A percentile compares a stretch with the other conserved stretches of the same genome.
These are phyloP conservation scores for Penicillium odoratum DNA, from an alignment of 495 filamentous ascomycete genomes.

Conservation along the genomic window DNA sequence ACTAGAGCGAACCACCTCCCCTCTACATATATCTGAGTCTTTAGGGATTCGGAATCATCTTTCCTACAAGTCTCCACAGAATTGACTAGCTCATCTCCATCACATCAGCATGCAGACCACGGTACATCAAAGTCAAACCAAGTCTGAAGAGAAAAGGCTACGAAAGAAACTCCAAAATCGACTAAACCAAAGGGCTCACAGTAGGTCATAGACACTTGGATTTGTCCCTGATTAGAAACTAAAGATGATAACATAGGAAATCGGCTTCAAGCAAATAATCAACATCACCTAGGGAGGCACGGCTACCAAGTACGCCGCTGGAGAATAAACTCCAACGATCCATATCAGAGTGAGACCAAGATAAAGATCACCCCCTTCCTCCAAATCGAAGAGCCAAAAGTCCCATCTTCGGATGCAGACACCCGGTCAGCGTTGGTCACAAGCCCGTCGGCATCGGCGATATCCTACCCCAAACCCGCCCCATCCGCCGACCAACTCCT, in stretches of 20 bases:
- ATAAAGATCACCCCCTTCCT: not conserved
- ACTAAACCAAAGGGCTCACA: conserved; percentile 19
- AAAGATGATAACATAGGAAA: conserved; percentile 1
- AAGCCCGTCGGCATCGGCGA: not conserved
- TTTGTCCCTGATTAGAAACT: not conserved
- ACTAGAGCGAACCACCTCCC: not conserved
- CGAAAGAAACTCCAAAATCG: conserved; percentile 20
- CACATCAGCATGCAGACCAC: not conserved
- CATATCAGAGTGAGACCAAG: not conserved
- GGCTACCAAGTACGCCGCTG: conserved; percentile 8
- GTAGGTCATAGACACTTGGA: conserved; percentile 6
- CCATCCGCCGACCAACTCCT: conserved; percentile 20
- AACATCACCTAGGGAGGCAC: not conserved
- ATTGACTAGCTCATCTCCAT: no score
- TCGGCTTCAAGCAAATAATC: conserved; percentile 1
- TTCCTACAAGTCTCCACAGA: no score
- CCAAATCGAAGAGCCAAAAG: not conserved
- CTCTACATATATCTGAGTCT: not conserved
- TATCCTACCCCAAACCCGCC: not conserved
- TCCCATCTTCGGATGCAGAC: not conserved
- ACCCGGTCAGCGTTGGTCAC: not conserved
- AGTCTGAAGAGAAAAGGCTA: conserved; percentile 7
- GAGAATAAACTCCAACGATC: conserved; percentile 5
- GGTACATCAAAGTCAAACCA: not conserved
- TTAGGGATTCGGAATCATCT: no score